These are phyloP conservation scores for Trametes hirsuta DNA, from an alignment of 1,284 basidiomycete genomes.

Conservation along the genomic window DNA sequence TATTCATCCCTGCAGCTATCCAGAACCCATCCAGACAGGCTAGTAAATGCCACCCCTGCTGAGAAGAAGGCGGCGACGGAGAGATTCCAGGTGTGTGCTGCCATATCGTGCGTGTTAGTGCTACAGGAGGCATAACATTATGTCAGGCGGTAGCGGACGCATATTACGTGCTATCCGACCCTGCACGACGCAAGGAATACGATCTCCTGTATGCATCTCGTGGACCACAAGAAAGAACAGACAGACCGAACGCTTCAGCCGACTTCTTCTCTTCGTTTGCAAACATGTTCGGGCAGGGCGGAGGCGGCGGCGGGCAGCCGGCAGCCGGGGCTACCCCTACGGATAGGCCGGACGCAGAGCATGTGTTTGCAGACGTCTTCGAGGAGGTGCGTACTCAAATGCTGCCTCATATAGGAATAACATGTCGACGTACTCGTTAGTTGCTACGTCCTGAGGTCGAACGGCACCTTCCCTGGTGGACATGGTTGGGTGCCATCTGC, in stretches of 20 bases:
- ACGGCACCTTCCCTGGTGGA: conserved; percentile 71
- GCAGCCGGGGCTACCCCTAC: conserved; percentile 37
- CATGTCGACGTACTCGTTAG: conserved; percentile 38
- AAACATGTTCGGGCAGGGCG: conserved; percentile 59
- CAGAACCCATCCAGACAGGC: conserved; percentile 89
- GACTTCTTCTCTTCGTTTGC: conserved; percentile 83
- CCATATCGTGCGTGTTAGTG: not conserved
- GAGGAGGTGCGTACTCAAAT: conserved; percentile 64
- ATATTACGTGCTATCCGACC: conserved; percentile 93
- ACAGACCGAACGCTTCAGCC: conserved; percentile 67
- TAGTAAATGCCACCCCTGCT: conserved; percentile 71
- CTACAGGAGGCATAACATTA: not conserved
- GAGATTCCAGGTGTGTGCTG: conserved; percentile 68
- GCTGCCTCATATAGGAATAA: no score
- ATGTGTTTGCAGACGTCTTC: conserved; percentile 88
- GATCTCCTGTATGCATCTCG: conserved; percentile 68
- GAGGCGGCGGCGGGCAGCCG: conserved; percentile 35
- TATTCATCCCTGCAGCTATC: conserved; percentile 23
- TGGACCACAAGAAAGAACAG: conserved; percentile 50
- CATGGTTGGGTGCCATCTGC: conserved; percentile 74
- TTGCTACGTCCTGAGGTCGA: conserved; percentile 80
- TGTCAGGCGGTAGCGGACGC: conserved; percentile 88
- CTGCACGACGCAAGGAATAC: conserved; percentile 80
- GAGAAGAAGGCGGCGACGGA: conserved; percentile 82
- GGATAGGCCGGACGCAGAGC: conserved; percentile 74